Evolutionary conservation across 2,329 filamentous ascomycete species (phyloP).

Genomic region (Sclerotinia trifoliorum): DNA sequence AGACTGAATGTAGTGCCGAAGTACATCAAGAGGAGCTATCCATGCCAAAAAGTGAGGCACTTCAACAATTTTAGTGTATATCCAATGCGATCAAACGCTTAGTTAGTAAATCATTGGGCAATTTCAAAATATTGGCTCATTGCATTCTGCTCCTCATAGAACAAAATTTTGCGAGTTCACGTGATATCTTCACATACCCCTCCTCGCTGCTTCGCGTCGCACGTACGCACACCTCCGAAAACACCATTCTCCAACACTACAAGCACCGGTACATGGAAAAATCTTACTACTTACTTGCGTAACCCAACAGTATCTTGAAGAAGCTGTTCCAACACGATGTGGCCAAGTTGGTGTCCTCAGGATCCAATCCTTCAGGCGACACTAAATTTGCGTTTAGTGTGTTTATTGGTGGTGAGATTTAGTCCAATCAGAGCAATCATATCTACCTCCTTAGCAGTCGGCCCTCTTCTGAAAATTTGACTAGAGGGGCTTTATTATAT

Average conservation of each 20-base stretch:
- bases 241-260: neutral
- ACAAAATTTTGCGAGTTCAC: neutral
- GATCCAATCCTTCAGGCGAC: neutral
- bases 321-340: neutral
- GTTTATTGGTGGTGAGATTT: too few relatives aligned
- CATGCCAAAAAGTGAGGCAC: neutral
- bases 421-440: slow-evolving; percentile 4
- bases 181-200: neutral
- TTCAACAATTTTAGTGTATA: neutral
- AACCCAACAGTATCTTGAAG: neutral
- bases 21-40: neutral
- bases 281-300: neutral
- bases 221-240: neutral
- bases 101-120: neutral
- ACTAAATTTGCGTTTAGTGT: too few relatives aligned
- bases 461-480: neutral
- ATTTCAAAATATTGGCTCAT: too few relatives aligned
- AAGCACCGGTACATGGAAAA: neutral
- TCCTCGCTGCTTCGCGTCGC: neutral
- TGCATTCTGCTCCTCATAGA: too few relatives aligned
- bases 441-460: neutral
- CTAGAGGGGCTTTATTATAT: rapidly evolving
- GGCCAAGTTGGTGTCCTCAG: too few relatives aligned
- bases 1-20: neutral
- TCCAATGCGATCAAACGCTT: neutral